phyloP scores from a whole-genome alignment of 306 rosid species.

The apple (Malus domestica) region DNA sequence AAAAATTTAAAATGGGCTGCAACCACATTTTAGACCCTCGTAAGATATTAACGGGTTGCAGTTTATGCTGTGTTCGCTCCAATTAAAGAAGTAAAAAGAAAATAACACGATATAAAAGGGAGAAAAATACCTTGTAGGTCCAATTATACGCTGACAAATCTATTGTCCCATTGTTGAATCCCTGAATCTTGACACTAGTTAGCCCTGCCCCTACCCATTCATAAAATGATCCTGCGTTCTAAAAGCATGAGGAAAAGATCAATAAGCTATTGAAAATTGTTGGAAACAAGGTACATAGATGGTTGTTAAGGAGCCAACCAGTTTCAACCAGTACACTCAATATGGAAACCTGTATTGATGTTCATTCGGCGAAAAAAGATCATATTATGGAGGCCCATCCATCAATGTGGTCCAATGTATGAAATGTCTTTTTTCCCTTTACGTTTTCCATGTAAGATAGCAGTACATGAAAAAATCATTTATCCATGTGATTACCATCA shows the following conservation, averaged over 20 bases:
- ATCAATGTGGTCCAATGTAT: background rate
- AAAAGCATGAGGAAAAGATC: conserved; percentile 12
- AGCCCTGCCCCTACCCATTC: conserved; percentile 86
- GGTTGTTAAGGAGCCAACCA: background rate
- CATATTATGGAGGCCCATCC: background rate
- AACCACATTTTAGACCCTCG: background rate
- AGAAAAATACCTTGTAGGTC: conserved; percentile 68
- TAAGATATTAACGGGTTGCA: background rate
- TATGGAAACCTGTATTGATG: background rate
- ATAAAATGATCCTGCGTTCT: conserved; percentile 89
- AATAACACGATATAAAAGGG: background rate
- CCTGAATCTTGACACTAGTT: conserved; percentile 56
- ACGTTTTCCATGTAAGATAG: background rate
- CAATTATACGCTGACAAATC: conserved; percentile 71
- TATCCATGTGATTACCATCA: background rate
- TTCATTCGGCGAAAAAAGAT: background rate
- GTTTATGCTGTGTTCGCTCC: too few species aligned
- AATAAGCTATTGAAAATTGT: background rate
- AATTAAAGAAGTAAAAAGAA: background rate
- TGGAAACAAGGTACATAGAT: conserved; percentile 3
- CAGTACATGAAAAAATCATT: background rate
- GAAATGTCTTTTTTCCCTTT: background rate
- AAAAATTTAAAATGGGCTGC: background rate
- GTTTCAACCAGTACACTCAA: background rate
- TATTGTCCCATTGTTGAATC: conserved; percentile 56